Base-by-base conservation (phyloP, 1,284 basidiomycete species). In the Vanrija humicola region DNA sequence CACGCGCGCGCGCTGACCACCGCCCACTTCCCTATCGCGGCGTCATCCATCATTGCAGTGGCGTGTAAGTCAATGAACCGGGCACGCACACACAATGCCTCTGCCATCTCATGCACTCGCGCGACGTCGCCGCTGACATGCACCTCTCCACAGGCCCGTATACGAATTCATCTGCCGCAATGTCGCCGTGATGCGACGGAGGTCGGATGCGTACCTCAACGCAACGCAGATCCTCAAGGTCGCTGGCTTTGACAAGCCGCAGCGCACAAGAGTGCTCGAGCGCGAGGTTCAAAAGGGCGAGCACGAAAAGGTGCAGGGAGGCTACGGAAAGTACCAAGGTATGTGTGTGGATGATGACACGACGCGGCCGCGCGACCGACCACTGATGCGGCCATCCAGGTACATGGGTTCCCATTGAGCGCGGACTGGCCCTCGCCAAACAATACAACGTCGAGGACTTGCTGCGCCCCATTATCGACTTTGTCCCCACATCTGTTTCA, bases 311-410 rank as follows among this genome's bases (percentile, higher is more conserved):
- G 93, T 99, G 0, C 96, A 99, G 75, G 96, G 96, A 38, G 96
- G 96, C 0, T 99, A 98, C 77, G 96, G 96, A 65, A 99, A 98
- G 79, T 98, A 98, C 76, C 96, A 99, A 82, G 96, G 94, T 94
- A 59, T 61, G 84, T 61, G 84, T 73, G 6, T 23, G 14, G 25
- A 28, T 40, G 38, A 12, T 23, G 21, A 14, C 12, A 23, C 9
- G 40, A 28, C 23, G 40, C 15, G n/a, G 8, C 15, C 26, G 43
- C 38, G 12, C 8, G 43, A 2, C 34, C 2, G n/a, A 26, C 25
- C 16, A 19, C n/a, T 23, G 45, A 38, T 38, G 12, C 12, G 7
- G 9, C 2, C 9, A 28, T 29, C 23, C 67, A 98, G 94, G 96
- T 18, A 99, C 96, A 38, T 99, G 96, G 96, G 95, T 99, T 61